phyloP scores from a whole-genome alignment of 2,329 filamentous ascomycete genomes.

The Coleophoma cylindrospora region DNA sequence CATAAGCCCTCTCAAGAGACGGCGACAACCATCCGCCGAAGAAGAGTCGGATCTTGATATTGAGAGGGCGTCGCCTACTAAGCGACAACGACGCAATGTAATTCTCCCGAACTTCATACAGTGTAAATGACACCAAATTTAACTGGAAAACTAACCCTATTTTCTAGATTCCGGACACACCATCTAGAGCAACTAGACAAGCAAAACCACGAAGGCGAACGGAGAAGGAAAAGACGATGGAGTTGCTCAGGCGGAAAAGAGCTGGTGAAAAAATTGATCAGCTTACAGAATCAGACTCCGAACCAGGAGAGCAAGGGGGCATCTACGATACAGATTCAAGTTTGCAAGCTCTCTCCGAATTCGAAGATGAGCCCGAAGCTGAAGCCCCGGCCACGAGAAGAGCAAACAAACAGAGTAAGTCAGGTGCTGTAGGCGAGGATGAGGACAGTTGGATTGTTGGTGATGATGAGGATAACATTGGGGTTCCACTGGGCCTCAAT shows the following conservation, averaged over 20 bases:
- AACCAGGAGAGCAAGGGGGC: slow-evolving; percentile 10
- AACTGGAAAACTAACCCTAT: slow-evolving; percentile 1
- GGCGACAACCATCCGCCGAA: neutral
- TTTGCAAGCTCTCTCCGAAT: slow-evolving; percentile 40
- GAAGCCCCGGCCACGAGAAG: slow-evolving; percentile 7
- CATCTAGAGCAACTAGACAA: slow-evolving; percentile 14
- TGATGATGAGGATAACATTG: slow-evolving; percentile 52
- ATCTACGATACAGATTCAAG: slow-evolving; percentile 11
- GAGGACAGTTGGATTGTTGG: slow-evolving; percentile 52
- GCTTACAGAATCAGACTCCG: slow-evolving; percentile 30
- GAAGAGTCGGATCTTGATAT: slow-evolving; percentile 6
- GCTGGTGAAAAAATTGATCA: slow-evolving; percentile 33
- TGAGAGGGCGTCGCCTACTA: slow-evolving; percentile 6
- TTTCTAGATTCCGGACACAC: slow-evolving; percentile 1
- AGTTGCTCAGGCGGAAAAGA: slow-evolving; percentile 32
- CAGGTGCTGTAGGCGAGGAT: slow-evolving; percentile 14
- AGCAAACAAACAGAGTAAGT: slow-evolving; percentile 2
- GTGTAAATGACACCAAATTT: no score
- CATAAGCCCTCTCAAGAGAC: neutral
- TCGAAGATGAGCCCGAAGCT: slow-evolving; percentile 47
- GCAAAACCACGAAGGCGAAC: slow-evolving; percentile 21
- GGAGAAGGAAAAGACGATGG: slow-evolving; percentile 34
- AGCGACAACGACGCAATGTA: slow-evolving; percentile 7
- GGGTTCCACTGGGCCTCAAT: slow-evolving; percentile 41
- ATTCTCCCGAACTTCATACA: neutral